phyloP scores from a whole-genome alignment of 2,329 filamentous ascomycete species.

The Aspergillus latus region DNA sequence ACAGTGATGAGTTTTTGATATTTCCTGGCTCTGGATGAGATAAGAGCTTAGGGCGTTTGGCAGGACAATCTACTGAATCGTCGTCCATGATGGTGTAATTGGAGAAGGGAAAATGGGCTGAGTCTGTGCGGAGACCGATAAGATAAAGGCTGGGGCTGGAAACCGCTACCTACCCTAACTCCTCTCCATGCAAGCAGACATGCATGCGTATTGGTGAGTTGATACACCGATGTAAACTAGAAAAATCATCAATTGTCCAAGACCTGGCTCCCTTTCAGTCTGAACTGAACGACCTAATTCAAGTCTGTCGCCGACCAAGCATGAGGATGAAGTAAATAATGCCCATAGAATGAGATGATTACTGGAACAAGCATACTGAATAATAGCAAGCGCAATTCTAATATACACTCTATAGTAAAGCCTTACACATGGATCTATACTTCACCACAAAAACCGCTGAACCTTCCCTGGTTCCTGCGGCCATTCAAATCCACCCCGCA shows the following conservation, averaged over 20 bases:
- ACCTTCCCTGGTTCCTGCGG: conserved; percentile 34
- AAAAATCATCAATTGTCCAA: not conserved
- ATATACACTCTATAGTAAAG: conserved; percentile 11
- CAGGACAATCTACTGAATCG: conserved; percentile 6
- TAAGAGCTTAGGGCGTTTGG: conserved; percentile 18
- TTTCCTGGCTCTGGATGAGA: not conserved
- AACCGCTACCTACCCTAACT: not conserved
- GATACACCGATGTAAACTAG: not conserved
- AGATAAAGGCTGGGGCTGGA: not conserved
- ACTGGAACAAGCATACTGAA: not conserved
- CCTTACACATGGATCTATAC: not conserved
- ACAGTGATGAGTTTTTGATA: not conserved
- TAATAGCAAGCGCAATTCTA: not conserved
- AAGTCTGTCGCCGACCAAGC: not conserved
- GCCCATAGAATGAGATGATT: too few relatives aligned
- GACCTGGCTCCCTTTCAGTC: not conserved
- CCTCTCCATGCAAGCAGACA: not conserved
- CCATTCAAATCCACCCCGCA: conserved; percentile 27
- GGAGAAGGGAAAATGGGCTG: conserved; percentile 1
- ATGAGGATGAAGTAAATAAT: not conserved
- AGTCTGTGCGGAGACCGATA: not conserved
- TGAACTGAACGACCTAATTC: not conserved
- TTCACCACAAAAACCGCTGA: conserved; percentile 70
- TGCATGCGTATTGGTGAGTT: not conserved
- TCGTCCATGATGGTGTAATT: conserved; percentile 7